Base-by-base conservation (phyloP, 1,284 basidiomycete species). In the Chiua sp. region DNA sequence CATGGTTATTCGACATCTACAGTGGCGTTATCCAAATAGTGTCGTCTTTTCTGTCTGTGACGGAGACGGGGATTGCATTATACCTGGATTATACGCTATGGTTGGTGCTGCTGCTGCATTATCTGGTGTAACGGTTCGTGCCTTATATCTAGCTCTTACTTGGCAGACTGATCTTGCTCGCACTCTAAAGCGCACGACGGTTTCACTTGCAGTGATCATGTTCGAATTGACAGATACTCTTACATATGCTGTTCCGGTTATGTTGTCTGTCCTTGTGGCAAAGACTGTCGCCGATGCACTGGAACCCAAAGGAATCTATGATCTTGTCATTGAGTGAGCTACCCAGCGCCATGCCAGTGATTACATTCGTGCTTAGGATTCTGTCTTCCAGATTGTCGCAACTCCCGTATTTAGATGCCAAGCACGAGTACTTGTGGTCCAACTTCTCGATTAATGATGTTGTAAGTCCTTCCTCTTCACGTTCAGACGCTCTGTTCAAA, bases 151-250 rank as follows among this genome's bases (percentile, higher is more conserved):
- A 23, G 23, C 16, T 16, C 48, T 46, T 57, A 13, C 51, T 26
- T 35, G 18, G 57, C 30, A 49, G 42, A 47, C 59, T 69, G 52
- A 71, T 56, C 26, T 46, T 57, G n/a, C 26, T 57, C 7, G 18
- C 26, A 23, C 59, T 48, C 46, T 46, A 51, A 60, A 91, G 88
- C 82, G 93, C 42, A 93, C 92, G 16, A 95, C 94, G 0, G 93
- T 98, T 12, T 96, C 94, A 3, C 83, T 98, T 53, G 96, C 94
- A 3, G 96, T 98, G 56, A 98, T 98, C 77, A 95, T 98, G 96
- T 98, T 98, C 70, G 97, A 98, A 75, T 83, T 99, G 51, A 99
- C 96, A 1, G 92, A 95, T 63, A 96, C 94, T 2, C 78, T 99
- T 63, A 96, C 93, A 6, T 98, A 98, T 74, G 92, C 87, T n/a